Evolutionary conservation across 495 filamentous ascomycete genomes (phyloP).

Genomic region (Emericellopsis terricola): DNA sequence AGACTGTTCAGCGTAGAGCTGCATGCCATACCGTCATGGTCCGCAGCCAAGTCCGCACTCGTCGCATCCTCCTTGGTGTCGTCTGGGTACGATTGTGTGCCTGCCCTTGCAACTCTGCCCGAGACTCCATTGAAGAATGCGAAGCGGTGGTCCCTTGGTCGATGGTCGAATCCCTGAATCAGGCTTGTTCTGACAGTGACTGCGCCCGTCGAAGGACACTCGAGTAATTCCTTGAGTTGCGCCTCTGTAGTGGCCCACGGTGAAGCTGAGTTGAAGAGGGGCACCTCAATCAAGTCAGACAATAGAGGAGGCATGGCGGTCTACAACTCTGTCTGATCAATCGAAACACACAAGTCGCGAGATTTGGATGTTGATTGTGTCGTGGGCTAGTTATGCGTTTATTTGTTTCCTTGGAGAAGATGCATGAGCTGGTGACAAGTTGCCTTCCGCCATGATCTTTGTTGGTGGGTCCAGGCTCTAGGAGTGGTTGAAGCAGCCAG

Average conservation of each 20-base stretch:
- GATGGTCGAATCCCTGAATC: slow-evolving; percentile 38
- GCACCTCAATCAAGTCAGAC: slow-evolving; percentile 32
- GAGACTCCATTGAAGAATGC: slow-evolving; percentile 42
- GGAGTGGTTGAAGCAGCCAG: too few relatives aligned
- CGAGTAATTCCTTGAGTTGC: slow-evolving; percentile 37
- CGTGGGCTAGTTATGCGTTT: too few relatives aligned
- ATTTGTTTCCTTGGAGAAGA: background rate
- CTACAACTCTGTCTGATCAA: too few relatives aligned
- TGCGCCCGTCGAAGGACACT: slow-evolving; percentile 41
- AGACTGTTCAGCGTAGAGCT: slow-evolving; percentile 50
- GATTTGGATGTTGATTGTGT: too few relatives aligned
- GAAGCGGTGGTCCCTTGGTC: slow-evolving; percentile 42
- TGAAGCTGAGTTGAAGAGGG: slow-evolving; percentile 50
- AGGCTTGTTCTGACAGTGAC: slow-evolving; percentile 52
- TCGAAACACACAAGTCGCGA: too few relatives aligned
- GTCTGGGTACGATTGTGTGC: background rate
- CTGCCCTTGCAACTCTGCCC: background rate
- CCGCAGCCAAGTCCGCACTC: too few relatives aligned
- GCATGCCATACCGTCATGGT: background rate
- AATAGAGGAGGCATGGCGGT: slow-evolving; percentile 15
- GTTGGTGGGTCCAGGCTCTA: too few relatives aligned
- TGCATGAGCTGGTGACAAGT: too few relatives aligned
- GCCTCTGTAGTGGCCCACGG: slow-evolving; percentile 48
- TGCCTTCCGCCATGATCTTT: too few relatives aligned
- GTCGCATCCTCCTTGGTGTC: background rate